These are phyloP conservation scores for Reutealis trisperma DNA, from an alignment of 345 rosid species.

Conservation along the genomic window DNA sequence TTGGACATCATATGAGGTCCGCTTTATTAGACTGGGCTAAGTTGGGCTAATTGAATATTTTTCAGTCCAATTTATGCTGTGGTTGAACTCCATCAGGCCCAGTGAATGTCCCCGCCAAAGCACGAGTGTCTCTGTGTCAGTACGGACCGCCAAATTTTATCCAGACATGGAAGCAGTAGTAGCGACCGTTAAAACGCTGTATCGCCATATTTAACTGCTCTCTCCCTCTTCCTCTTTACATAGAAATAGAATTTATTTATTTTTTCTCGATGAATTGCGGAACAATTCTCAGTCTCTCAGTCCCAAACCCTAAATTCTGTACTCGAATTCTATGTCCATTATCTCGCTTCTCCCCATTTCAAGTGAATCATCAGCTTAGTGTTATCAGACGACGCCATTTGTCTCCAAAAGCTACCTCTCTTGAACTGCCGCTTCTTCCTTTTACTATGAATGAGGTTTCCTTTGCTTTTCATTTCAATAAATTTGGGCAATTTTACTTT, in stretches of 20 bases:
- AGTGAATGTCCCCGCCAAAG: too few relatives aligned
- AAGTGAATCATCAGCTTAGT: not conserved
- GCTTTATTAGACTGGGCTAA: too few relatives aligned
- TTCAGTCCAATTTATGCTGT: too few relatives aligned
- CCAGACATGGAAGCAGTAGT: not conserved
- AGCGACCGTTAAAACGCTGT: not conserved
- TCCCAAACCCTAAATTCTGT: not conserved
- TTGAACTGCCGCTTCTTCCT: slow-evolving; percentile 20
- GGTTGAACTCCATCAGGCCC: too few relatives aligned
- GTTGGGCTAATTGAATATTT: too few relatives aligned
- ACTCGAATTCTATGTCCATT: not conserved
- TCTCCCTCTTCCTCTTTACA: not conserved
- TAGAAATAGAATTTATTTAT: not conserved
- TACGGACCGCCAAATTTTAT: not conserved
- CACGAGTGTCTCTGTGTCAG: too few relatives aligned
- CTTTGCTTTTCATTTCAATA: not conserved
- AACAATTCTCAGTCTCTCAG: not conserved
- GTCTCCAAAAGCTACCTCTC: slow-evolving; percentile 6
- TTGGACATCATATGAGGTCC: too few relatives aligned
- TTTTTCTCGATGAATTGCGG: slow-evolving; percentile 1
- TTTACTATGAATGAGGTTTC: slow-evolving; percentile 8
- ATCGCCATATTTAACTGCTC: not conserved
- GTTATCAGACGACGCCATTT: not conserved
- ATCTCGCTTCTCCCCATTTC: not conserved
- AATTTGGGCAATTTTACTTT: not conserved